Evolutionary conservation across 148 eudicot species (phyloP), one percentile per base, ranked within the genome.

Genomic region (Fallopia convolvulus): DNA sequence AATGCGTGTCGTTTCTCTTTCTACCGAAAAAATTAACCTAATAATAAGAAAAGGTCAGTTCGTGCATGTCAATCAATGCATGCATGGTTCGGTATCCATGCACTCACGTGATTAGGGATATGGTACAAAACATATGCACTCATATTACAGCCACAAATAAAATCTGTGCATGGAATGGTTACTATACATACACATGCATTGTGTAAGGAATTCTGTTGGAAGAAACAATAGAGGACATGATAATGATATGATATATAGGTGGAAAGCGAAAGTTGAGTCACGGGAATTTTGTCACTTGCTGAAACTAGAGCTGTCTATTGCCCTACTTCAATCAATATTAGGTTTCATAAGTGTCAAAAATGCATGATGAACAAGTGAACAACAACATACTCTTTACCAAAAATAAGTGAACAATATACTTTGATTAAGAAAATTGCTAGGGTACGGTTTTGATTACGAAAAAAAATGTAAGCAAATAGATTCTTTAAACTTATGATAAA

Each of bases 241-340:
- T 7, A 53, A n/a, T 20, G 30, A 20, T 26, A n/a, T 20, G 30
- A 20, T 26, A 26, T 26, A 26, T 23, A 61, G 13, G 1, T 26
- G 36, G 72, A 68, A 68, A 68, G 21, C 9, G 44, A 68, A 63
- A 63, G 14, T 63, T 63, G 42, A 32, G 42, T 68, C 72, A 68
- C 72, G 72, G 72, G 46, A 68, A 4, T 33, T 68, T 68, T 36
- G 72, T 68, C 72, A 36, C 72, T 68, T 33, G 3, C 72, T 68
- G 1, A 2, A 3, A 26, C 4, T 68, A 10, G 17, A 68, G 20
- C 72, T 68, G 41, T 36, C 20, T 14, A 2, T 65, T 2, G 13
- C 36, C 36, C 36, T 26, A 26, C 68, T 11, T 30, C 41, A 65
- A 65, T 65, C 70, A 65, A 20, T 65, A 33, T 32, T 65, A 1